A percentile compares a stretch with the other conserved stretches of the same genome.
Evolutionary conservation across 2,329 filamentous ascomycete genomes (phyloP).

Genomic region (Neonectria magnoliae): DNA sequence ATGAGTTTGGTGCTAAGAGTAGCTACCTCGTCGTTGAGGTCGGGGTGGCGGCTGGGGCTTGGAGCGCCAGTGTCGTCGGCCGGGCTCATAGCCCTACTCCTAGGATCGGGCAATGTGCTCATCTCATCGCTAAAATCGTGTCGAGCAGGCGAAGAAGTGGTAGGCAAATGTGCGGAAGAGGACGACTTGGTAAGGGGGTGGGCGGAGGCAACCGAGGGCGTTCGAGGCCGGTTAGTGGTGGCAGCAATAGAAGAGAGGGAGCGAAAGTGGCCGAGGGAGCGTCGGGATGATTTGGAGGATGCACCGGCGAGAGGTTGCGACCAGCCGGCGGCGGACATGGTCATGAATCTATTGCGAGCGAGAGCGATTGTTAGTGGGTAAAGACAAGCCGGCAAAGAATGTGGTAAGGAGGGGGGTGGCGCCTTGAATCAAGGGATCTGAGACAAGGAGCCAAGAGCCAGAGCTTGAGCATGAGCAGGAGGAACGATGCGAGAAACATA

Average conservation of each 20-base stretch:
- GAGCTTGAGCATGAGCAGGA: not conserved
- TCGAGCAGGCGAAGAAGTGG: slow-evolving; percentile 50
- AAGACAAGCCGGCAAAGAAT: slow-evolving; percentile 5
- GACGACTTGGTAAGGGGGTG: slow-evolving; percentile 52
- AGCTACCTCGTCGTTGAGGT: slow-evolving; percentile 79
- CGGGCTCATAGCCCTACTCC: slow-evolving; percentile 62
- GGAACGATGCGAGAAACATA: slow-evolving; percentile 38
- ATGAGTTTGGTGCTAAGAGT: slow-evolving; percentile 95
- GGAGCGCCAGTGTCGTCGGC: slow-evolving; percentile 48
- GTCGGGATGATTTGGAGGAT: slow-evolving; percentile 40
- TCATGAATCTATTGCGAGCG: slow-evolving; percentile 57
- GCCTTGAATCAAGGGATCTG: slow-evolving; percentile 31
- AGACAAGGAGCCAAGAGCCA: slow-evolving; percentile 1
- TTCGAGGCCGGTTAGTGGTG: slow-evolving; percentile 52
- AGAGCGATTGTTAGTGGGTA: slow-evolving; percentile 28
- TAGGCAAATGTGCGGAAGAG: slow-evolving; percentile 49
- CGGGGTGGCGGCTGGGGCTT: slow-evolving; percentile 59
- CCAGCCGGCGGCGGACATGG: slow-evolving; percentile 59
- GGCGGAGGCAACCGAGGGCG: slow-evolving; percentile 47
- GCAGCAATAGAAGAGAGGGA: slow-evolving; percentile 63
- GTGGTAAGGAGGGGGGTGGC: slow-evolving; percentile 19
- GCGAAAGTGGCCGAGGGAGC: slow-evolving; percentile 60
- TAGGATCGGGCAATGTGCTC: slow-evolving; percentile 75
- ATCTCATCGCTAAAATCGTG: slow-evolving; percentile 67
- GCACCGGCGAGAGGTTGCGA: slow-evolving; percentile 52